phyloP scores from a whole-genome alignment of 108 stramenopile species.

The Nitzschia palea region DNA sequence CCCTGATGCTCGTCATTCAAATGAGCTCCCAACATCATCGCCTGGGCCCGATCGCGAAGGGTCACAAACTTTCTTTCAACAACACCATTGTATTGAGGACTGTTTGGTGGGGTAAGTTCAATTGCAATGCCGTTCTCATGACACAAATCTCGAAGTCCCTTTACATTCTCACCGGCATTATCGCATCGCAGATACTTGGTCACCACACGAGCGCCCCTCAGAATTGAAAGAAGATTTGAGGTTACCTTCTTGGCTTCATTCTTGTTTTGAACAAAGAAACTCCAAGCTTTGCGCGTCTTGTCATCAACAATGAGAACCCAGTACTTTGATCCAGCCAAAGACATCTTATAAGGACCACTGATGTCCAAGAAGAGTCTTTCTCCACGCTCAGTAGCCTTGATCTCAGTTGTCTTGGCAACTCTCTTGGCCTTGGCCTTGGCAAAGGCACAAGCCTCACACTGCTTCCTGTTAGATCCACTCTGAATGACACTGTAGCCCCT shows the following conservation, averaged over 20 bases:
- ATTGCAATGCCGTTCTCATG: background rate
- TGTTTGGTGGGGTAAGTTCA: background rate
- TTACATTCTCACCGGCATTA: slow-evolving; percentile 3
- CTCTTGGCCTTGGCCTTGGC: background rate
- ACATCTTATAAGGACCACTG: no score
- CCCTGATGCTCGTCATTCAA: no score
- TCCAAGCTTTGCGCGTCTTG: slow-evolving; percentile 1
- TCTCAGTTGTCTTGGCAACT: background rate
- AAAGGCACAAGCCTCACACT: background rate
- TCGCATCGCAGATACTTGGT: slow-evolving; percentile 6
- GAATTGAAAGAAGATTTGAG: background rate
- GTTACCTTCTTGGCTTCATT: background rate
- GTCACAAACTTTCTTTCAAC: no score
- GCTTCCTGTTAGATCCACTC: no score
- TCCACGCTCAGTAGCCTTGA: background rate
- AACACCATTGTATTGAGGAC: no score
- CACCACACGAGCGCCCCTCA: background rate
- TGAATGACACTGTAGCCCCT: background rate
- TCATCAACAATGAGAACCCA: background rate
- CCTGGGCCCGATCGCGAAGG: background rate
- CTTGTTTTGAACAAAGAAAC: background rate
- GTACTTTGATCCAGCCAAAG: background rate
- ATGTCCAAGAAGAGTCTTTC: background rate
- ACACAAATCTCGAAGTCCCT: background rate
- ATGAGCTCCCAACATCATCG: no score